phyloP scores from a whole-genome alignment of 331 rosid genomes.

The Cydonia oblonga region DNA sequence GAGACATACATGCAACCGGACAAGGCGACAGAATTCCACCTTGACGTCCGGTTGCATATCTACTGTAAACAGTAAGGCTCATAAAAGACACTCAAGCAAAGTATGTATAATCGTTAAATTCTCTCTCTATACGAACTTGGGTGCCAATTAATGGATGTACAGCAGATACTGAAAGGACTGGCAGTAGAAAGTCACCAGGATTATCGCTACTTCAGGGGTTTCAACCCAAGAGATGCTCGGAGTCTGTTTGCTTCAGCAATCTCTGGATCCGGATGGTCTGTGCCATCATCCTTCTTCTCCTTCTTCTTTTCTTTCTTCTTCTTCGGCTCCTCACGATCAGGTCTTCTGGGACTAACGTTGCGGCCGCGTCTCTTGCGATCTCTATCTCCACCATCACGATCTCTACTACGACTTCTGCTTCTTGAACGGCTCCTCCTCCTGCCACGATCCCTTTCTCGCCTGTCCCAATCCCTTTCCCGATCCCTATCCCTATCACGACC shows the following conservation, averaged over 20 bases:
- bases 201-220: constrained; percentile 41
- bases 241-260: constrained; percentile 81
- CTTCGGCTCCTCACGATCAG: constrained; percentile 71
- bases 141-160: background rate
- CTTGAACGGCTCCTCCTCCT: constrained; percentile 79
- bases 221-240: constrained; percentile 78
- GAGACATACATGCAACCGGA: background rate
- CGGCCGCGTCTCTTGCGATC: constrained; percentile 65
- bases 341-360: constrained; percentile 60
- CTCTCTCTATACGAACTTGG: background rate
- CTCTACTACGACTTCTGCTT: constrained; percentile 82
- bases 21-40: background rate
- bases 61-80: too few species aligned
- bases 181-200: background rate
- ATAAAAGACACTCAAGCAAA: background rate
- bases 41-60: background rate
- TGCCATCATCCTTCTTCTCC: constrained; percentile 59
- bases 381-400: constrained; percentile 51
- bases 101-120: background rate
- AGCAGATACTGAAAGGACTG: background rate
- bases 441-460: constrained; percentile 84
- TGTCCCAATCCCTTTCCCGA: constrained; percentile 65
- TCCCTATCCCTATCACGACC: constrained; percentile 58
- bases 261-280: constrained; percentile 83
- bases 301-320: constrained; percentile 57